These are phyloP conservation scores for Massariosphaeria phaeospora DNA, from an alignment of 495 filamentous ascomycete genomes.

Conservation along the genomic window DNA sequence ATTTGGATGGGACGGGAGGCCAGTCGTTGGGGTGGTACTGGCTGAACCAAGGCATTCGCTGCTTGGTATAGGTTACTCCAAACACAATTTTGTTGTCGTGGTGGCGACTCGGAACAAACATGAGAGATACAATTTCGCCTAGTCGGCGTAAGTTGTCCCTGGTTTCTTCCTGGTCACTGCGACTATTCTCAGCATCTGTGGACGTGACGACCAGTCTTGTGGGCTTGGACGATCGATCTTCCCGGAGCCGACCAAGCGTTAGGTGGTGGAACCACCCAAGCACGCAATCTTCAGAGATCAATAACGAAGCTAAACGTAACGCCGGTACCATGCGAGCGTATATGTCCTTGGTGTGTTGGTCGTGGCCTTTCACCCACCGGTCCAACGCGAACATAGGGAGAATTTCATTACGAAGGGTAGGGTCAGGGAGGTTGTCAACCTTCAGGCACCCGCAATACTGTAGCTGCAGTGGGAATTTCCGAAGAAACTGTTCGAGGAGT, in stretches of 20 bases:
- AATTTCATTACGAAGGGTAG: constrained; percentile 4
- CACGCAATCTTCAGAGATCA: constrained; percentile 11
- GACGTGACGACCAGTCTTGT: neutral
- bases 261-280: constrained; percentile 20
- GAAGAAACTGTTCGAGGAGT: neutral
- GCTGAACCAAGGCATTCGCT: neutral
- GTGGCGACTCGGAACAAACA: constrained; percentile 1
- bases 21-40: neutral
- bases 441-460: neutral
- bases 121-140: neutral
- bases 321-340: constrained; percentile 6
- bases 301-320: constrained; percentile 8
- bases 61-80: neutral
- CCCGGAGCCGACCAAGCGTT: neutral
- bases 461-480: neutral
- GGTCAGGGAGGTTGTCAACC: neutral
- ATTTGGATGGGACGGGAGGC: neutral
- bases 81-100: neutral
- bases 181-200: neutral
- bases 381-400: constrained; percentile 8
- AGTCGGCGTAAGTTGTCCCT: neutral
- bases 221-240: neutral
- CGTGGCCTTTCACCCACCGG: constrained; percentile 16
- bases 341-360: constrained; percentile 6
- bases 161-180: neutral